Evolutionary conservation across 805 yeast genomes (phyloP), one percentile per base, ranked within the genome.

Genomic region (baker's yeast (Saccharomyces cerevisiae)): DNA sequence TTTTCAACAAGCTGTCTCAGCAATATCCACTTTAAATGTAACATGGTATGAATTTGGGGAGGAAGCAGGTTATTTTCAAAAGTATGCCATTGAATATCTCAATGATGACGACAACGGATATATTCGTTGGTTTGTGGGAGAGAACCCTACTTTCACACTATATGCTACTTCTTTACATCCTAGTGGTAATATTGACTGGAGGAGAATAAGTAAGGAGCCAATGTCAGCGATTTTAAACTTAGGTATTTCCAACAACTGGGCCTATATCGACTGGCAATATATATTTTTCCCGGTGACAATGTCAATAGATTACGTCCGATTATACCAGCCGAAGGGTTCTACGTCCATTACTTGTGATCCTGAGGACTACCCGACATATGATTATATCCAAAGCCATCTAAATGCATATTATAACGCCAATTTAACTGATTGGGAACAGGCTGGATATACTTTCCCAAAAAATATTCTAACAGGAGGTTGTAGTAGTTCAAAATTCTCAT

Each of bases 221-320:
- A 90, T 92, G 97, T 79, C 96, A 1, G 79, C 92, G 57, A 73
- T 92, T 59, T 65, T 92, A 76, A 92, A 92, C 70, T 72, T 92
- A 73, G 99, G 96, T 76, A 74, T 92, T 52, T 91, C 97, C 14
- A 86, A 84, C 64, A 86, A 83, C 56, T 92, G 98, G 98, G 88
- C 94, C 6, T 89, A 87, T 70, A 92, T 92, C 57, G 92, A 90
- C 72, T 92, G 97, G 97, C 81, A 83, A 47, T 75, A 83, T 4
- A 74, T 90, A 55, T 72, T 72, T 48, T 92, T 92, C 80, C 99
- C 99, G 1, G 80, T 79, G 13, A 77, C 80, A 1, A 76, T 91
- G 83, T 75, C 81, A 54, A 73, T 92, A 48, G 97, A 92, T 69
- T 88, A 86, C 63, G 96, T 92, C 32, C 82, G 99, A 63, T 66